These are phyloP conservation scores for Fonsecaea pugnacius DNA, from an alignment of 2,329 filamentous ascomycete species.

Conservation along the genomic window DNA sequence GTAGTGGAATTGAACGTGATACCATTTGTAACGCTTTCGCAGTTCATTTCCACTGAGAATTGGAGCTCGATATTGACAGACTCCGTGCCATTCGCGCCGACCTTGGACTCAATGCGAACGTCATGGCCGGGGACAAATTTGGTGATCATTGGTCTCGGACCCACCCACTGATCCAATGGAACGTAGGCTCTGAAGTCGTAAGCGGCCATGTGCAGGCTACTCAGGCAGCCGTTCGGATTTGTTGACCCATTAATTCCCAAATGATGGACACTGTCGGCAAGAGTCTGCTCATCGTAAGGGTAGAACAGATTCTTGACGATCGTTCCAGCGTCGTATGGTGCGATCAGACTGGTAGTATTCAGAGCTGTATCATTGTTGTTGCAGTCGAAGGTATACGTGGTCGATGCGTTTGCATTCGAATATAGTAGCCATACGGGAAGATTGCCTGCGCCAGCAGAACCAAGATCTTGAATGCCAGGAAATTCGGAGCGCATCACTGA, in stretches of 20 bases:
- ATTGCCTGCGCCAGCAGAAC: conserved; percentile 39
- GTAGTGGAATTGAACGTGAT: conserved; percentile 61
- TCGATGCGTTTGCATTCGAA: conserved; percentile 53
- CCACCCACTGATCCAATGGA: conserved; percentile 55
- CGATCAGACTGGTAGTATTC: conserved; percentile 53
- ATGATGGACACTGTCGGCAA: conserved; percentile 53
- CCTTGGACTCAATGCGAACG: conserved; percentile 57
- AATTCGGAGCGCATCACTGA: conserved; percentile 60
- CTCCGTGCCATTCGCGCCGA: conserved; percentile 47
- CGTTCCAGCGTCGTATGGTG: conserved; percentile 60
- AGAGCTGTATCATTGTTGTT: conserved; percentile 43
- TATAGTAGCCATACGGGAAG: conserved; percentile 53
- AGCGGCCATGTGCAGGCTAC: conserved; percentile 56
- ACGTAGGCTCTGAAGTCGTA: conserved; percentile 67
- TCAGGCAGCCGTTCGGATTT: conserved; percentile 60
- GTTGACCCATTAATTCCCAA: conserved; percentile 55
- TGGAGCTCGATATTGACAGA: conserved; percentile 58
- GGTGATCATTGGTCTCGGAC: conserved; percentile 63
- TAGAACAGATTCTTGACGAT: conserved; percentile 67
- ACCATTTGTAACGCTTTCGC: conserved; percentile 56
- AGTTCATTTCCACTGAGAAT: conserved; percentile 66
- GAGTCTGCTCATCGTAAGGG: conserved; percentile 61
- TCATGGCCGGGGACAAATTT: conserved; percentile 67
- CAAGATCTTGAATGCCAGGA: conserved; percentile 57
- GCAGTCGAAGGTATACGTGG: conserved; percentile 64